These are phyloP conservation scores for Fusarium newnesense DNA, from an alignment of 2,329 filamentous ascomycete species.

Conservation along the genomic window DNA sequence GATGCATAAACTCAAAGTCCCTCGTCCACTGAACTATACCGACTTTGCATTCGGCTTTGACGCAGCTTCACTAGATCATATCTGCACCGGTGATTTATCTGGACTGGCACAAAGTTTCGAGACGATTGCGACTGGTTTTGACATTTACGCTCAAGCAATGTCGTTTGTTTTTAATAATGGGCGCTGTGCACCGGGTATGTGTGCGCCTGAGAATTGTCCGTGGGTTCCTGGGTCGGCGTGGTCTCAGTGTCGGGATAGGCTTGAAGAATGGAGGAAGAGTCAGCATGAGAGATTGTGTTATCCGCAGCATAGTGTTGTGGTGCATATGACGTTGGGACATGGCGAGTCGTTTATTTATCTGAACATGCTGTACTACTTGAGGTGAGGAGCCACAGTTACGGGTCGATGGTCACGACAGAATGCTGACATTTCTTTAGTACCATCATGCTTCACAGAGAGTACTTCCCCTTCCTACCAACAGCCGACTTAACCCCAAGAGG, in stretches of 20 bases:
- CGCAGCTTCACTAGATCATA: not conserved
- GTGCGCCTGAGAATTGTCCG: slow-evolving; percentile 51
- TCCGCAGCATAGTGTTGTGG: slow-evolving; percentile 50
- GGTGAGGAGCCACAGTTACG: slow-evolving; percentile 41
- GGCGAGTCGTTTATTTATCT: slow-evolving; percentile 56
- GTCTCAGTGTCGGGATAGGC: slow-evolving; percentile 42
- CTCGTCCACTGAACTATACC: slow-evolving; percentile 46
- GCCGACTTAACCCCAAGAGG: slow-evolving; percentile 49
- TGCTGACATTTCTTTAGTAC: slow-evolving; percentile 40
- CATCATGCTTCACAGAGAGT: slow-evolving; percentile 56
- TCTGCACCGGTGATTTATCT: not conserved
- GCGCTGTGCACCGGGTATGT: slow-evolving; percentile 53
- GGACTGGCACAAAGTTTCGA: slow-evolving; percentile 40
- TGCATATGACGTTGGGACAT: slow-evolving; percentile 52
- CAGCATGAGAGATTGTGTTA: slow-evolving; percentile 52
- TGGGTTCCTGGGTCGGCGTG: slow-evolving; percentile 53
- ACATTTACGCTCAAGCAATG: slow-evolving; percentile 56
- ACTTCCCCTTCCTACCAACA: slow-evolving; percentile 56
- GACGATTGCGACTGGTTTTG: slow-evolving; percentile 55
- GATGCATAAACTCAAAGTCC: slow-evolving; percentile 49
- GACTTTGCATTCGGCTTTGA: slow-evolving; percentile 54
- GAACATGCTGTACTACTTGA: slow-evolving; percentile 56
- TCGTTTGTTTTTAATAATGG: slow-evolving; percentile 56
- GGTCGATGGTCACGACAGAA: not conserved
- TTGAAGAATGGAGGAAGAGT: slow-evolving; percentile 50